Evolutionary conservation across 2,329 filamentous ascomycete species (phyloP), one percentile per base, ranked within the genome.

Genomic region (Aureobasidium mangrovei): DNA sequence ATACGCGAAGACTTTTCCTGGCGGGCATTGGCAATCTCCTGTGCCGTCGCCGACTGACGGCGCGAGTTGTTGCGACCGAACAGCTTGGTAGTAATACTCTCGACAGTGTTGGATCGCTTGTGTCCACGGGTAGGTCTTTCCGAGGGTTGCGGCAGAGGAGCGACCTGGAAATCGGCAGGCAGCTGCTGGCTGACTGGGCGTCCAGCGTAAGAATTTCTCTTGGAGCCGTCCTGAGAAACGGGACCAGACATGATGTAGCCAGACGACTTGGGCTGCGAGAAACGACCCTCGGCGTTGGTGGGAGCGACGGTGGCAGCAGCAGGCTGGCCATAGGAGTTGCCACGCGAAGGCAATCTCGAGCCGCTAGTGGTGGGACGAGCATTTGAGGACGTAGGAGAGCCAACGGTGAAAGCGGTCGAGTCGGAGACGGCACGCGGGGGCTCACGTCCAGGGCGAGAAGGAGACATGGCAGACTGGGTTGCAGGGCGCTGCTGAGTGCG

Each of bases 231-330:
- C 32, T 80, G 80, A 32, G 80, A 73, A 46, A 85, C 79, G 10
- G 84, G 79, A 51, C 81, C 77, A 24, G 85, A 86, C 32, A 91
- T 89, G 47, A 81, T 80, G 66, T 90, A 88, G 36, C 64, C 84
- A 81, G 59, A 77, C 72, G 69, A 77, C 68, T 79, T 81, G 60
- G 70, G 77, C 72, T 95, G 91, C 60, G 93, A 87, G 63, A 97
- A 89, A 59, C 86, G 86, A 59, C 90, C 91, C 68, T 95, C 87
- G 3, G 81, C 90, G 69, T 93, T 95, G 51, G 90, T 93, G 61
- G 86, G 85, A 46, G 90, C 90, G 57, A 96, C 84, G 45, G 89
- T 83, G 31, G 93, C 91, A 54, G 89, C 88, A 43, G 84, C 84
- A 46, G 91, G 93, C 69, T 94, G 88, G 60, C 88, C 88, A 68